Base-by-base conservation (phyloP, 148 eudicot genomes). In the Tetragonia tetragonoides region DNA sequence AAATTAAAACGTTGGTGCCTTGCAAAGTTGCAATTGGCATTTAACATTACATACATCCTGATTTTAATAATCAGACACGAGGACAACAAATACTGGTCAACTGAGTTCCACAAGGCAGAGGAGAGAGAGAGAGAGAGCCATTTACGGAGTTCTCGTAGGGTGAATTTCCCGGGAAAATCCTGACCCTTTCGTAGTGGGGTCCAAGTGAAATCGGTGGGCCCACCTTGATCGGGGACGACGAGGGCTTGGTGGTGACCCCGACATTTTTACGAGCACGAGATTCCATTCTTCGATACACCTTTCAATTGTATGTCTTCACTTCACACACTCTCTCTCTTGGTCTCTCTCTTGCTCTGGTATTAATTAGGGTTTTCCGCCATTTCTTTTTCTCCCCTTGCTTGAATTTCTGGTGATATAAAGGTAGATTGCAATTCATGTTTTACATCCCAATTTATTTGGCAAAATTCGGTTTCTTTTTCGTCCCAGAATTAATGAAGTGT, bases 351-450 rank as follows among this genome's bases (percentile, higher is more conserved):
- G 34, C 34, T 28, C 34, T 28, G 1, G 34, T 28, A 28, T 28
- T 49, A 47, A 70, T 70, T 70, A 70, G 74, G 59, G 74, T 49
- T 70, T 69, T 70, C 24, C n/a, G n/a, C n/a, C n/a, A n/a, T n/a
- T n/a, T n/a, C n/a, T n/a, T n/a, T n/a, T n/a, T n/a, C n/a, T n/a
- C n/a, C n/a, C n/a, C n/a, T n/a, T n/a, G n/a, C n/a, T n/a, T n/a
- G 60, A 7, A 34, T 47, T 70, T 7, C 12, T 70, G 74, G 59
- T 54, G 4, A 21, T 24, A 18, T 42, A 41, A 28, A 46, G 71
- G 71, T 42, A 68, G 20, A n/a, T 42, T 18, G 14, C 34, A 34
- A 0, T 68, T 34, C 49, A 40, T 20, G 1, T 42, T 46, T 46
- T 46, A 24, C 41, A 40, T 46, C 0, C 20, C 71, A 7, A 14